Base-by-base conservation (phyloP, 2,329 filamentous ascomycete genomes). In the Hysterium pulicare region DNA sequence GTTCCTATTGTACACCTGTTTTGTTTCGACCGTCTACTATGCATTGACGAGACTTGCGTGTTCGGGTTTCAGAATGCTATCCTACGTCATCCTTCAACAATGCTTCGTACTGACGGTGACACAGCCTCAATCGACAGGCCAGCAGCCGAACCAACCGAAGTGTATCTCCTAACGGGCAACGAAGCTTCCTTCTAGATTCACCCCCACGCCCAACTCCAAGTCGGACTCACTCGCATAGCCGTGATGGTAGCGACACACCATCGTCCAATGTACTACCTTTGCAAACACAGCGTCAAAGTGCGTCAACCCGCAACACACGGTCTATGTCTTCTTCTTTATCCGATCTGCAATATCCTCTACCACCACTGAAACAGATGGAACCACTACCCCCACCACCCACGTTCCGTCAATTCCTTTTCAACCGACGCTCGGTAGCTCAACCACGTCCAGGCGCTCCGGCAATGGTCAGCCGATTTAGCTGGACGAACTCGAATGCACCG, bases 401-500 rank as follows among this genome's bases (percentile, higher is more conserved):
- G 11, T 68, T 67, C 53, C 59, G 61, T 28, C 62, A 67, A 38
- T 68, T 67, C 48, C 57, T 67, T 28, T 59, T 54, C 30, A 66
- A 64, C 48, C 58, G 65, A 16, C 61, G 61, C 4, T 62, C 61
- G 5, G 53, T 54, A 13, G 61, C 62, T 15, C 53, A n/a, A 15
- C 36, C 58, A 35, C 52, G 57, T 15, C 42, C 33, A 2, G 20
- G 32, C 26, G 8, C 19, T 32, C 58, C 55, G 5, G 50, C 42
- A 16, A 61, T 64, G 41, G 46, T 54, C 33, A 61, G 57, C 40
- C 46, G 58, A 23, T 69, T 69, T 51, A 67, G 62, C 46, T 68
- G 66, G 66, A 69, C 66, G 5, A 68, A 69, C 39, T 66, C 64
- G 1, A 58, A 68, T 26, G 64, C 64, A 17, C 60, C 66, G 21